Conservation (phyloP, 2,329 filamentous ascomycete species). For the Arthrocladium fulminans region DNA sequence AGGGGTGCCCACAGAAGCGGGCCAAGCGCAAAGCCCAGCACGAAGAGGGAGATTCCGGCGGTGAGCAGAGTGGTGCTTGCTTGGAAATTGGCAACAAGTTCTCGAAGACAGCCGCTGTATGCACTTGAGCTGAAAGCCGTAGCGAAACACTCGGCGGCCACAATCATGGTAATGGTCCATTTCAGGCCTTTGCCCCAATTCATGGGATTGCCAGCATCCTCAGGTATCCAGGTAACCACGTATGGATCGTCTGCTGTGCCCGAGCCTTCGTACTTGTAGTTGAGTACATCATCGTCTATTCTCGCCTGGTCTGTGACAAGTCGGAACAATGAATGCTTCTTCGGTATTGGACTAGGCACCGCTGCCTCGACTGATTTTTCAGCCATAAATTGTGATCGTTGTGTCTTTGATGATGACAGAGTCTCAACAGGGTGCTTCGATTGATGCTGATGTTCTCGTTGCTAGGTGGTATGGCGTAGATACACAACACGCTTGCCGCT, state of each 20-base stretch:
- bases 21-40: slow-evolving; percentile 52
- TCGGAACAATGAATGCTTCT: slow-evolving; percentile 34
- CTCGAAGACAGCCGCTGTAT: slow-evolving; percentile 38
- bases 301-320: slow-evolving; percentile 51
- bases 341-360: slow-evolving; percentile 9
- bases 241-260: slow-evolving; percentile 62
- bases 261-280: slow-evolving; percentile 48
- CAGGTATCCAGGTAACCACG: slow-evolving; percentile 57
- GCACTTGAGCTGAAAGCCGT: slow-evolving; percentile 63
- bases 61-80: slow-evolving; percentile 42
- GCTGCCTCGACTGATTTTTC: slow-evolving; percentile 11
- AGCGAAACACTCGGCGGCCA: slow-evolving; percentile 57
- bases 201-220: slow-evolving; percentile 61
- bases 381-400: slow-evolving; percentile 8
- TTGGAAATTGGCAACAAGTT: slow-evolving; percentile 45
- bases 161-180: slow-evolving; percentile 56
- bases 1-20: slow-evolving; percentile 59
- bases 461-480: neutral
- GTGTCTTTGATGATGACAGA: neutral
- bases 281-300: slow-evolving; percentile 49
- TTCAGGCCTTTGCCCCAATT: slow-evolving; percentile 49
- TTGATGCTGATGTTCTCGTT: too few relatives aligned
- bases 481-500: too few relatives aligned
- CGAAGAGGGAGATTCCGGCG: slow-evolving; percentile 56
- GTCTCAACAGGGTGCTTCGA: too few relatives aligned